These are phyloP conservation scores for Clavariopsis aquatica DNA, from an alignment of 495 filamentous ascomycete genomes.

Conservation along the genomic window DNA sequence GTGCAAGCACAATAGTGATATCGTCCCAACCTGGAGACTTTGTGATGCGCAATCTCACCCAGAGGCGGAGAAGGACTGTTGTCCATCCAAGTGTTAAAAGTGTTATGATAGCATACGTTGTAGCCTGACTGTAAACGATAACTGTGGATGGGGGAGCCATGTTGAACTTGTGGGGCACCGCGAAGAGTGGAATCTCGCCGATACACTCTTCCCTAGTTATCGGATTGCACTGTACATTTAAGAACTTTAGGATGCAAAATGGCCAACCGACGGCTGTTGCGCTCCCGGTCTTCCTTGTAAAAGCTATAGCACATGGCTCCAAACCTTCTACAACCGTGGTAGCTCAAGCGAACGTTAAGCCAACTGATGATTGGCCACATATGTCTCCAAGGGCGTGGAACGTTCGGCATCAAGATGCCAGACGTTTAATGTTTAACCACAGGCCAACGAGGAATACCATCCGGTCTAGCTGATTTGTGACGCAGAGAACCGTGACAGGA, in stretches of 20 bases:
- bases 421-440: conserved; percentile 14
- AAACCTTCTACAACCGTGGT: background rate
- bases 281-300: background rate
- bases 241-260: background rate
- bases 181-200: background rate
- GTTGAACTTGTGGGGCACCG: background rate
- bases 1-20: conserved; percentile 23
- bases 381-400: background rate
- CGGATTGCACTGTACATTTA: background rate
- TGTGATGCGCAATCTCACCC: conserved; percentile 34
- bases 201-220: background rate
- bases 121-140: background rate
- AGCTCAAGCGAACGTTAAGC: background rate
- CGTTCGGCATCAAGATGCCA: background rate
- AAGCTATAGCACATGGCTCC: background rate
- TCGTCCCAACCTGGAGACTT: conserved; percentile 36
- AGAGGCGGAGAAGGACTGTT: conserved; percentile 39
- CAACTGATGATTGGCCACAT: background rate
- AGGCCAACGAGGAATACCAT: background rate
- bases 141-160: background rate
- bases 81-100: conserved; percentile 37
- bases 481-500: background rate
- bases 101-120: conserved; percentile 14
- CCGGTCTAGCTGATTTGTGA: conserved; percentile 10
- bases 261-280: background rate